These are phyloP conservation scores for Pseudogymnoascus pannorum DNA, from an alignment of 2,329 filamentous ascomycete species.

Conservation along the genomic window DNA sequence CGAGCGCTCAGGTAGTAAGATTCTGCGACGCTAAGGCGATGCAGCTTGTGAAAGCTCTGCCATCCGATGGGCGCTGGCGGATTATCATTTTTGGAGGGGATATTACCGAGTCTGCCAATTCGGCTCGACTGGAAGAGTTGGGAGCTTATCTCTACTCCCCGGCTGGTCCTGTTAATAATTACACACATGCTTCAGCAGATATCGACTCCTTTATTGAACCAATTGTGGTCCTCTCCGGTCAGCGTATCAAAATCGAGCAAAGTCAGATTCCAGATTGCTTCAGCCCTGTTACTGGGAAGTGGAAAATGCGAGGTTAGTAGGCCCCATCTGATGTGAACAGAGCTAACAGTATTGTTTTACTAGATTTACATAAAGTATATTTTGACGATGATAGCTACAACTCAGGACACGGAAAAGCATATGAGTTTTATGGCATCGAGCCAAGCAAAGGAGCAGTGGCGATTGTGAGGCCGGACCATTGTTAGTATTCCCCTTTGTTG, in stretches of 20 bases:
- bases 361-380: constrained; percentile 53
- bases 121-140: constrained; percentile 31
- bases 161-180: constrained; percentile 35
- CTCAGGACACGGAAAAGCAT: constrained; percentile 48
- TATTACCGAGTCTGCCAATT: constrained; percentile 26
- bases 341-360: neutral
- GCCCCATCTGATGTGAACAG: neutral
- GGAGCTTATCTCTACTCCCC: constrained; percentile 34
- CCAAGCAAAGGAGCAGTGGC: constrained; percentile 39
- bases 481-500: constrained; percentile 32
- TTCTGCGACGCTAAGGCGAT: constrained; percentile 52
- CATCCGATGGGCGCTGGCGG: constrained; percentile 45
- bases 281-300: constrained; percentile 47
- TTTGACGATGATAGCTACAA: constrained; percentile 49
- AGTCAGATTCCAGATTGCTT: constrained; percentile 49
- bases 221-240: constrained; percentile 45
- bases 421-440: constrained; percentile 48
- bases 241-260: constrained; percentile 41
- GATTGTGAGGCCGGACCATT: constrained; percentile 55
- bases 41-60: constrained; percentile 42
- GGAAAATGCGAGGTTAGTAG: constrained; percentile 43
- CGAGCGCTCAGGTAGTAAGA: constrained; percentile 50
- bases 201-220: constrained; percentile 50
- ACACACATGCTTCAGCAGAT: constrained; percentile 37
- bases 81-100: constrained; percentile 43